Evolutionary conservation across 1,139 yeast species (phyloP).

Genomic region (Blastobotrys apis): DNA sequence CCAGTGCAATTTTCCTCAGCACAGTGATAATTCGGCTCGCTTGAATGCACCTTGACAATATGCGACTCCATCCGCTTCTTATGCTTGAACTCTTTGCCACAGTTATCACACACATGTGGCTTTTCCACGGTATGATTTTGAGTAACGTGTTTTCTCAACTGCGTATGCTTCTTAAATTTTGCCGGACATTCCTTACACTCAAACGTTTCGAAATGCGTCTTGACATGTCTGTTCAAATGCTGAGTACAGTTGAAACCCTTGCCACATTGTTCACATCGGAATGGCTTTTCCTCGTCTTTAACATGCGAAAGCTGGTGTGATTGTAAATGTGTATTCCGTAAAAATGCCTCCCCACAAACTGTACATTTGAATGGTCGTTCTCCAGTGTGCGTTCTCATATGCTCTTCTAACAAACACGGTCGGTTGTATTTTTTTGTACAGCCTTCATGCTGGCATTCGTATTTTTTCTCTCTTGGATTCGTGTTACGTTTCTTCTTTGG

Average conservation of each 20-base stretch:
- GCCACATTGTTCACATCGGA: constrained; percentile 68
- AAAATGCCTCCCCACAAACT: constrained; percentile 61
- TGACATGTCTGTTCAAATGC: constrained; percentile 76
- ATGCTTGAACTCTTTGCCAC: constrained; percentile 33
- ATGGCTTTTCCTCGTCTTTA: constrained; percentile 57
- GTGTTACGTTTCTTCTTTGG: constrained; percentile 15
- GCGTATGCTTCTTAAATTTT: constrained; percentile 72
- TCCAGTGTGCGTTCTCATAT: constrained; percentile 65
- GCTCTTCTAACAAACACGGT: constrained; percentile 76
- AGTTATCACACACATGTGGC: constrained; percentile 33
- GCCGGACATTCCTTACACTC: constrained; percentile 63
- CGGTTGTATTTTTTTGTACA: constrained; percentile 76
- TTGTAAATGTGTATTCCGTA: constrained; percentile 72
- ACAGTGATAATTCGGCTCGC: constrained; percentile 42
- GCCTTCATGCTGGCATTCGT: constrained; percentile 55
- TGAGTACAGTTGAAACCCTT: constrained; percentile 81
- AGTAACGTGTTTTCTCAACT: constrained; percentile 66
- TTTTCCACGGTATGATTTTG: constrained; percentile 47
- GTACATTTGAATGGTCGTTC: constrained; percentile 72
- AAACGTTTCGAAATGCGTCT: constrained; percentile 71
- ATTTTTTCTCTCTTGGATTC: constrained; percentile 49
- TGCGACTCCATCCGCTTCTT: constrained; percentile 35
- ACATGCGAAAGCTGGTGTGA: constrained; percentile 59
- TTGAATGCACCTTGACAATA: constrained; percentile 31
- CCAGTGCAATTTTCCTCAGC: constrained; percentile 57